Conservation (phyloP, 441 rosid species). For the Adansonia rubrostipa region DNA sequence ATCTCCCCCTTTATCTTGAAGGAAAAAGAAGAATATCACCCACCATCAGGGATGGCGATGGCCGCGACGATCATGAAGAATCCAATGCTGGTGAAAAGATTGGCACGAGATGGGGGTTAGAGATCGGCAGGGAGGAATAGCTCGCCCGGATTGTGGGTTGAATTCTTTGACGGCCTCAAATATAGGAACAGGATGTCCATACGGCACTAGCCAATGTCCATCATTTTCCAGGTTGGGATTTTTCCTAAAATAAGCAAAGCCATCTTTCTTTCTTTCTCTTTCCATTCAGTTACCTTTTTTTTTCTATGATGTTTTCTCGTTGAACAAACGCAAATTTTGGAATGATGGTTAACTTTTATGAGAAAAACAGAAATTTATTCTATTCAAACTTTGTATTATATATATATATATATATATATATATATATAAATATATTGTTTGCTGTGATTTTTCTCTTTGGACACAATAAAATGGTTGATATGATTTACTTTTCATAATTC, state of each 20-base stretch:
- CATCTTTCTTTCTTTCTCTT: not conserved
- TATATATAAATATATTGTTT: no score
- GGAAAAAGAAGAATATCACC: constrained; percentile 6
- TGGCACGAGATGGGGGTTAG: constrained; percentile 17
- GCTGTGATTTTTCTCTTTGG: no score
- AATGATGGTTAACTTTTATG: not conserved
- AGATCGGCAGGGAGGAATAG: constrained; percentile 34
- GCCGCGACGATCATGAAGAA: not conserved
- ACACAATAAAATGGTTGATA: no score
- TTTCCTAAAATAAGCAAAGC: constrained; percentile 17
- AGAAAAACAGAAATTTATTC: not conserved
- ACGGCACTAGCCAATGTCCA: constrained; percentile 15
- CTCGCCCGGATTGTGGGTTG: constrained; percentile 35
- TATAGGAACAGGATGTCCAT: constrained; percentile 13
- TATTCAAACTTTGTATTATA: not conserved
- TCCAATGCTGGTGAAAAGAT: not conserved
- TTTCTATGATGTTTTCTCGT: no score
- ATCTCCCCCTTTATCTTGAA: constrained; percentile 19
- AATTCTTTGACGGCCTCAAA: constrained; percentile 37
- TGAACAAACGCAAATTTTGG: no score
- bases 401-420: no score
- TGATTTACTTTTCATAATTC: no score
- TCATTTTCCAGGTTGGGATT: constrained; percentile 22
- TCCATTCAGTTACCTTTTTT: not conserved
- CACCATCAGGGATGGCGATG: not conserved